Percentiles rank a stretch among this genome's conserved stretches.
Conservation (phyloP, 2,329 filamentous ascomycete genomes). For the Dactylella cylindrospora region DNA sequence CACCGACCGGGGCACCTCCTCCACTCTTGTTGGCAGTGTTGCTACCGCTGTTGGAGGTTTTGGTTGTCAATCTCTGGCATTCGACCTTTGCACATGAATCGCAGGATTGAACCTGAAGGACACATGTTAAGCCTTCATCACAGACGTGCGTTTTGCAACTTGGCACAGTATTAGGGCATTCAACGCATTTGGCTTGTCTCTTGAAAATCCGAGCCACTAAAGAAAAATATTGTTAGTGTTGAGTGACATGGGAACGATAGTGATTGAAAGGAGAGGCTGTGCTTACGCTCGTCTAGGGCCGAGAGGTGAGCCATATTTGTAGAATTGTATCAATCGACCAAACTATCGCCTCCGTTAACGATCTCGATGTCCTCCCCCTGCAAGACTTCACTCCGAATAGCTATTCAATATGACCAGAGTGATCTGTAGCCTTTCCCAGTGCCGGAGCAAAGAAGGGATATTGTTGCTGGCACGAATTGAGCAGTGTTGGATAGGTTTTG, state of each 20-base stretch:
- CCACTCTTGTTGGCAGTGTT: conserved; percentile 39
- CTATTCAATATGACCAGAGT: too few relatives aligned
- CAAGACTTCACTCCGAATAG: conserved; percentile 4
- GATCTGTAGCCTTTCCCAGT: too few relatives aligned
- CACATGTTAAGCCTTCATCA: conserved; percentile 60
- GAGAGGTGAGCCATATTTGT: conserved; percentile 25
- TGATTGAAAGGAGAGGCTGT: background rate
- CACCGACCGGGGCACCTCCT: conserved; percentile 67
- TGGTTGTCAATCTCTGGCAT: conserved; percentile 53
- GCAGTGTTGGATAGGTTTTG: too few relatives aligned
- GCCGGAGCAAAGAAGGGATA: background rate
- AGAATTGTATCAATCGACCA: conserved; percentile 19
- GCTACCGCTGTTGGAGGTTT: conserved; percentile 52
- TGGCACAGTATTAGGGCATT: conserved; percentile 59
- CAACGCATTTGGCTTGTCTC: conserved; percentile 55
- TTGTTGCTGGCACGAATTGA: conserved; percentile 12
- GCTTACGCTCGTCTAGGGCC: conserved; percentile 40
- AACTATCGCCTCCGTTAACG: conserved; percentile 4
- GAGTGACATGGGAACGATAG: background rate
- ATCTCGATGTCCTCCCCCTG: conserved; percentile 2
- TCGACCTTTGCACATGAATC: conserved; percentile 61
- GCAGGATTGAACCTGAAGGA: conserved; percentile 63
- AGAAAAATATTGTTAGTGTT: conserved; percentile 3
- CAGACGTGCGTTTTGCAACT: conserved; percentile 61
- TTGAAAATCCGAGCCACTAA: conserved; percentile 39